These are phyloP conservation scores for Lasiodiplodia sp. DNA, from an alignment of 2,329 filamentous ascomycete species.

Conservation along the genomic window DNA sequence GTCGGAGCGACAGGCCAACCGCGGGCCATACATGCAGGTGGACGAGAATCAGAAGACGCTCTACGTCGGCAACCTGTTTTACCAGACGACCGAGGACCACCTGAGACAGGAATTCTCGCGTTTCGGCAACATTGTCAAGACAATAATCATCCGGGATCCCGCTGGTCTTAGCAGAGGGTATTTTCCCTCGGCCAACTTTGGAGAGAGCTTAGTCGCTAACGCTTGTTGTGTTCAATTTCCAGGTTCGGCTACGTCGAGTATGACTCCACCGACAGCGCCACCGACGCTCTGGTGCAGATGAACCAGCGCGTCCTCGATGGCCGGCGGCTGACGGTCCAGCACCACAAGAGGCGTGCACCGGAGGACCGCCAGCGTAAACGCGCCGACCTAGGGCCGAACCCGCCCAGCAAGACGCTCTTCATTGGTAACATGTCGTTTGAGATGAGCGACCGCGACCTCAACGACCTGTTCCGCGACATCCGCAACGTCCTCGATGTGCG, in stretches of 20 bases:
- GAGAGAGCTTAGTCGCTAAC: neutral
- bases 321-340: conserved; percentile 69
- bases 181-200: conserved; percentile 33
- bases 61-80: conserved; percentile 75
- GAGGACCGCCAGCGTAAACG: conserved; percentile 16
- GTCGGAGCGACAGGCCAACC: conserved; percentile 18
- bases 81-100: conserved; percentile 69
- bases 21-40: conserved; percentile 26
- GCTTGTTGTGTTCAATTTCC: neutral
- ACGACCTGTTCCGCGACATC: conserved; percentile 75
- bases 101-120: conserved; percentile 66
- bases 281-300: conserved; percentile 63
- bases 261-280: conserved; percentile 60
- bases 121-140: conserved; percentile 62
- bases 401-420: conserved; percentile 74
- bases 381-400: conserved; percentile 20
- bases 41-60: conserved; percentile 49
- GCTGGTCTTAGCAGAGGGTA: conserved; percentile 75
- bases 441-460: conserved; percentile 83
- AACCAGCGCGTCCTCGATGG: conserved; percentile 69
- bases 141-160: conserved; percentile 66
- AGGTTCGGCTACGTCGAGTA: conserved; percentile 75
- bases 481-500: conserved; percentile 77
- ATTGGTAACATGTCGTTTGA: conserved; percentile 88
- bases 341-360: conserved; percentile 49